Percentiles rank a stretch among this genome's conserved stretches.
Evolutionary conservation across 2,329 filamentous ascomycete genomes (phyloP).

Genomic region (Mycosphaerelloides madeirae): DNA sequence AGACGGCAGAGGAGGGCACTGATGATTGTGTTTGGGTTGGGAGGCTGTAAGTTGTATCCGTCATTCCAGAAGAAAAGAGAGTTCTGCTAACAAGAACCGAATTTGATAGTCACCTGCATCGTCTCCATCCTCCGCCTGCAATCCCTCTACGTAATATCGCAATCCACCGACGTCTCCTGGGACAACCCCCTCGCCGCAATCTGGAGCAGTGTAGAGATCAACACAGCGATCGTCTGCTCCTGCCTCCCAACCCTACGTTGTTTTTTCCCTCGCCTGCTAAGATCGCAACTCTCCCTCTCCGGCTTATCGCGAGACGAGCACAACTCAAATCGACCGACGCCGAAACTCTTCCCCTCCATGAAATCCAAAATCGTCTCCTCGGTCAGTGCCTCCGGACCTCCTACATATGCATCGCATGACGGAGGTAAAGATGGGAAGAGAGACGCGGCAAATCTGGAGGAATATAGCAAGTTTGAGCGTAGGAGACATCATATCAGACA

Average conservation of each 20-base stretch:
- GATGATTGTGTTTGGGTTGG: conserved; percentile 33
- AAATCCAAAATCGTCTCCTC: too few relatives aligned
- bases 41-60: conserved; percentile 18
- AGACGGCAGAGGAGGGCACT: conserved; percentile 31
- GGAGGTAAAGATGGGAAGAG: neutral
- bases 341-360: too few relatives aligned
- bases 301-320: conserved; percentile 1
- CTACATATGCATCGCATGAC: too few relatives aligned
- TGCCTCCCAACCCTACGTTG: conserved; percentile 36
- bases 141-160: conserved; percentile 20
- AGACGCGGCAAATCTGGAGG: neutral
- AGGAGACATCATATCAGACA: neutral
- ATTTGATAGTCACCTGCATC: conserved; percentile 26
- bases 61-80: neutral
- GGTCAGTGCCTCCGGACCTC: too few relatives aligned
- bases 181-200: conserved; percentile 32
- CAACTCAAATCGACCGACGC: neutral
- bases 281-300: conserved; percentile 7
- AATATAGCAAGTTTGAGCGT: neutral
- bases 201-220: conserved; percentile 35
- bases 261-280: conserved; percentile 35
- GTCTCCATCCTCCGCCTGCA: conserved; percentile 32
- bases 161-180: conserved; percentile 26
- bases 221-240: conserved; percentile 34
- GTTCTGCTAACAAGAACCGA: neutral